Percentiles rank a stretch among this genome's conserved stretches.
These are phyloP conservation scores for Gymnopilus dilepis DNA, from an alignment of 768 basidiomycete genomes.

Conservation along the genomic window DNA sequence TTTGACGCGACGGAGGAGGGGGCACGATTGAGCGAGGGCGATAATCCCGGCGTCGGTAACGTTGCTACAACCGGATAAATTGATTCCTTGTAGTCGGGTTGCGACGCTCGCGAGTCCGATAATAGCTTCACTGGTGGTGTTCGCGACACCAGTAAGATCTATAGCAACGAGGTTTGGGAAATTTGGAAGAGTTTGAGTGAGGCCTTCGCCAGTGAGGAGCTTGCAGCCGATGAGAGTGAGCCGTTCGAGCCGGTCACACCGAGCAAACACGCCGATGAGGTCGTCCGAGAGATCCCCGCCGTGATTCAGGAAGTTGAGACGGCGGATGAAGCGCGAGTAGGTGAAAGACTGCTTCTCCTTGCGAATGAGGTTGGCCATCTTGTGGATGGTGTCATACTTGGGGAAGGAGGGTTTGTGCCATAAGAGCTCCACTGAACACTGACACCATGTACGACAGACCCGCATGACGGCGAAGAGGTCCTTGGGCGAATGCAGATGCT, in stretches of 20 bases:
- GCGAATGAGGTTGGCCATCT: slow-evolving; percentile 76
- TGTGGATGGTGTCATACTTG: slow-evolving; percentile 70
- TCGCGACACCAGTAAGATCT: slow-evolving; percentile 77
- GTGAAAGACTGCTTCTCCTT: slow-evolving; percentile 77
- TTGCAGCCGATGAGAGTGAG: slow-evolving; percentile 86
- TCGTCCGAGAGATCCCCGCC: slow-evolving; percentile 74
- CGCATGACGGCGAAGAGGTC: slow-evolving; percentile 79
- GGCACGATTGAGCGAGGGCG: slow-evolving; percentile 76
- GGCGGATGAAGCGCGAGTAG: slow-evolving; percentile 86
- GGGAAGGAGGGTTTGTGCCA: slow-evolving; percentile 91
- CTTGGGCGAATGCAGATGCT: slow-evolving; percentile 72
- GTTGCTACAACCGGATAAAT: slow-evolving; percentile 81
- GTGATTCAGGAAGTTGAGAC: slow-evolving; percentile 86
- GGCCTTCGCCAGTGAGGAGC: slow-evolving; percentile 64
- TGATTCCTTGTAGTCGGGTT: slow-evolving; percentile 87
- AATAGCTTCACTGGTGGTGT: slow-evolving; percentile 75
- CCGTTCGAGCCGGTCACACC: slow-evolving; percentile 84
- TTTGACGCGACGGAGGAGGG: slow-evolving; percentile 87
- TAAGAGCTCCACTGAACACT: slow-evolving; percentile 91
- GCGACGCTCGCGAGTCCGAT: slow-evolving; percentile 72
- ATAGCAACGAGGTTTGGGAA: slow-evolving; percentile 84
- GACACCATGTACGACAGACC: slow-evolving; percentile 93
- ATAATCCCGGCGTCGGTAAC: slow-evolving; percentile 81
- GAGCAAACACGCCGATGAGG: slow-evolving; percentile 69
- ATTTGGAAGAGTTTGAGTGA: slow-evolving; percentile 66